phyloP scores from a whole-genome alignment of 2,329 filamentous ascomycete genomes.

The Aspergillus sp. region DNA sequence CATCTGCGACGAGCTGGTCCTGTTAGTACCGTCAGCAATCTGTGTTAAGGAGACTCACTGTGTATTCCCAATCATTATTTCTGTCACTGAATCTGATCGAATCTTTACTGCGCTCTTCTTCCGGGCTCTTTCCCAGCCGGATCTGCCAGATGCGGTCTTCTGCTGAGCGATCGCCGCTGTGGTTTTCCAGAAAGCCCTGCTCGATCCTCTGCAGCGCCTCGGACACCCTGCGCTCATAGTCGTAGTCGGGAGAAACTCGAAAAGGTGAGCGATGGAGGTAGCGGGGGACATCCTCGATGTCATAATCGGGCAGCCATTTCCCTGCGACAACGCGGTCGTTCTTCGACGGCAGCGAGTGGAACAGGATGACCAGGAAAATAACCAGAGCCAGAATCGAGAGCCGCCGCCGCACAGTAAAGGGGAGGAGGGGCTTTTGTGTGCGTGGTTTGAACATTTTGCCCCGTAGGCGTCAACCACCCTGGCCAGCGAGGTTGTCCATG shows the following conservation, averaged over 20 bases:
- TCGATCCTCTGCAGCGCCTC: constrained; percentile 27
- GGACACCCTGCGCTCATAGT: constrained; percentile 26
- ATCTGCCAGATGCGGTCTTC: constrained; percentile 34
- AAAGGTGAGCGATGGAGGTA: constrained; percentile 31
- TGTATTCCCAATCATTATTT: constrained; percentile 31
- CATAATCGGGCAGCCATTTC: constrained; percentile 14
- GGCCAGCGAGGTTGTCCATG: neutral
- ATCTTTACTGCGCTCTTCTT: constrained; percentile 22
- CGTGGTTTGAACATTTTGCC: neutral
- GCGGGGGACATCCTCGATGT: constrained; percentile 21
- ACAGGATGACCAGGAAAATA: constrained; percentile 6
- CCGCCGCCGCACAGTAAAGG: neutral
- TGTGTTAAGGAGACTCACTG: constrained; percentile 13
- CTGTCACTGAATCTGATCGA: constrained; percentile 26
- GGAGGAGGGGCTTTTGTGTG: neutral
- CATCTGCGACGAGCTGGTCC: constrained; percentile 25
- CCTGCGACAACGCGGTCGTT: neutral
- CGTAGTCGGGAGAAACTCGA: constrained; percentile 27
- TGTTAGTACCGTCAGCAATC: neutral
- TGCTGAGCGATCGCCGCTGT: constrained; percentile 9
- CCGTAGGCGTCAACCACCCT: neutral
- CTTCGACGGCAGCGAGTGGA: constrained; percentile 12
- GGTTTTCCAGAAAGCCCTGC: constrained; percentile 6
- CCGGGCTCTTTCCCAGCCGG: constrained; percentile 13
- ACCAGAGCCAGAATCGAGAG: constrained; percentile 5